These are phyloP conservation scores for Stagonosporopsis rhizophila DNA, from an alignment of 2,329 filamentous ascomycete genomes.

Conservation along the genomic window DNA sequence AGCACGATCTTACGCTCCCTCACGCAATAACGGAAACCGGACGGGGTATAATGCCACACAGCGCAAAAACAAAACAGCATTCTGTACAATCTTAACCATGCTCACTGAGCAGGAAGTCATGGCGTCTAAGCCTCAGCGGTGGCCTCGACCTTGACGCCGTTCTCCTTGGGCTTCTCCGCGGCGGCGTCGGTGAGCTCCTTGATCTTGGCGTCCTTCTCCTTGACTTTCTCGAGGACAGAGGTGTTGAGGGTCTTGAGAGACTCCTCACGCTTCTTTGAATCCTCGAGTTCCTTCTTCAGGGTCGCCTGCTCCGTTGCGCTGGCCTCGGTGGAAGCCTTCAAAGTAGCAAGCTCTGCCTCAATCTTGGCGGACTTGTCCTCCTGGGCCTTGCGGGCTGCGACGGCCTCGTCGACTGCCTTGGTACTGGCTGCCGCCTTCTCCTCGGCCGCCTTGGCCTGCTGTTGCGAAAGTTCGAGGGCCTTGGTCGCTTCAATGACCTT, in stretches of 20 bases:
- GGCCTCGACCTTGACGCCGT: conserved; percentile 13
- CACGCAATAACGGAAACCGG: conserved; percentile 20
- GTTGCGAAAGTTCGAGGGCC: conserved; percentile 19
- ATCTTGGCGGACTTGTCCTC: conserved; percentile 24
- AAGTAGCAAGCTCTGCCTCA: conserved; percentile 21
- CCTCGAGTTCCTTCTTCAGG: conserved; percentile 30
- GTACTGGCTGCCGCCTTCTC: conserved; percentile 15
- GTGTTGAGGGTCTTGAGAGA: conserved; percentile 26
- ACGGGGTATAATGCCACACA: conserved; percentile 24
- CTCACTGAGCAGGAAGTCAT: background rate
- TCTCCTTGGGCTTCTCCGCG: conserved; percentile 16
- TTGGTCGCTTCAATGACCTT: conserved; percentile 20
- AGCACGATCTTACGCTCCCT: conserved; percentile 22
- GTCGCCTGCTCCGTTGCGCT: conserved; percentile 22
- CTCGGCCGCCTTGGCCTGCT: conserved; percentile 17
- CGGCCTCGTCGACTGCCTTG: conserved; percentile 25
- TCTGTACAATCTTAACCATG: conserved; percentile 11
- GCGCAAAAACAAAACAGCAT: conserved; percentile 15
- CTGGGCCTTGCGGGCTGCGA: conserved; percentile 23
- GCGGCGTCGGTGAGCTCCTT: conserved; percentile 21
- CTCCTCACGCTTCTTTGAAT: conserved; percentile 26
- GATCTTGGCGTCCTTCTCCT: conserved; percentile 27
- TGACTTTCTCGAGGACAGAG: conserved; percentile 25
- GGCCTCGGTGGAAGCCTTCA: conserved; percentile 28
- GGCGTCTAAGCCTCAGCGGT: conserved; percentile 10